Percentiles rank a stretch among this genome's conserved stretches.
Evolutionary conservation across 2,329 filamentous ascomycete genomes (phyloP).

Genomic region (Cladosporium halotolerans): DNA sequence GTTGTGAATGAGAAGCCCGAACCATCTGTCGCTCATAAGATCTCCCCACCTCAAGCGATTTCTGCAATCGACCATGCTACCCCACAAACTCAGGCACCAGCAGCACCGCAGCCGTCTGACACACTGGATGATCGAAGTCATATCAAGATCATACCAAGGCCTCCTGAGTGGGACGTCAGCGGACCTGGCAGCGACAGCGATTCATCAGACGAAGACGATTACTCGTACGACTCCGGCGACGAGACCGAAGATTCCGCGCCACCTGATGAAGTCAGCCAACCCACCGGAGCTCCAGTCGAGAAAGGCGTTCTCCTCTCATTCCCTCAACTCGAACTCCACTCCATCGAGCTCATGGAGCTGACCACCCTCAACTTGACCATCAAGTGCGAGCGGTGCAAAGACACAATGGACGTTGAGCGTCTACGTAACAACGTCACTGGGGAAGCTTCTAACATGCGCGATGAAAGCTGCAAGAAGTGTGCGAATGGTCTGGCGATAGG

Average conservation of each 20-base stretch:
- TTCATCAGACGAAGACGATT: constrained; percentile 24
- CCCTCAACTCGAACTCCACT: constrained; percentile 68
- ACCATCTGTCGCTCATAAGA: not conserved
- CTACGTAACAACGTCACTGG: constrained; percentile 51
- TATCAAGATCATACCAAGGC: constrained; percentile 65
- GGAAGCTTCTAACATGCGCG: constrained; percentile 34
- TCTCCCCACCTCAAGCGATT: not conserved
- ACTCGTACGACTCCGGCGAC: constrained; percentile 44
- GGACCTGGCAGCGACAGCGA: constrained; percentile 29
- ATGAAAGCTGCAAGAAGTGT: constrained; percentile 51
- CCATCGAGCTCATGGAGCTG: constrained; percentile 69
- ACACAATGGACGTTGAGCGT: constrained; percentile 61
- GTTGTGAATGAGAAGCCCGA: not conserved
- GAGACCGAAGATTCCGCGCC: constrained; percentile 42
- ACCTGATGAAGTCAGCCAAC: constrained; percentile 32
- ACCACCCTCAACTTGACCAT: constrained; percentile 60
- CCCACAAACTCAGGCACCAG: not conserved
- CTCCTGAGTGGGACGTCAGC: constrained; percentile 63
- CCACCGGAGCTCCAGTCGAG: constrained; percentile 45
- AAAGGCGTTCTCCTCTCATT: constrained; percentile 72
- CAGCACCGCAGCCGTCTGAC: not conserved
- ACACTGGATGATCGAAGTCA: constrained; percentile 50
- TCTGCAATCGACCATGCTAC: not conserved
- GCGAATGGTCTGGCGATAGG: constrained; percentile 43
- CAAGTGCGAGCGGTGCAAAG: constrained; percentile 76